Percentiles rank a stretch among this genome's conserved stretches.
Evolutionary conservation across 192 early-diverging fungal species (phyloP).

Genomic region (Bifiguratus adelaidae): DNA sequence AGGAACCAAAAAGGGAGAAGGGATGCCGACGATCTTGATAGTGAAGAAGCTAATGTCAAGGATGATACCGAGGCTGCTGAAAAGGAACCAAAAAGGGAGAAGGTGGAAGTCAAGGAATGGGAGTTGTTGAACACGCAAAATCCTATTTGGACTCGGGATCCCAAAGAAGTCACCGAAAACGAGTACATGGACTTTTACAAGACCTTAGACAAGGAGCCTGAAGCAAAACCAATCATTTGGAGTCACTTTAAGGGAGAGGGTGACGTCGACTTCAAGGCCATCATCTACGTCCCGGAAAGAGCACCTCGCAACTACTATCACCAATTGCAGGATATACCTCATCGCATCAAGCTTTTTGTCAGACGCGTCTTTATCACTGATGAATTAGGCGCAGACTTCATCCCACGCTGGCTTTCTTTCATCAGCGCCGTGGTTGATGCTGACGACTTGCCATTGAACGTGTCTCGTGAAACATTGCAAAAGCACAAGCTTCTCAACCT

Average conservation of each 20-base stretch:
- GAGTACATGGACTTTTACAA: conserved; percentile 92
- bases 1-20: conserved; percentile 9
- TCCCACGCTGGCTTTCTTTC: conserved; percentile 90
- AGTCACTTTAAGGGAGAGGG: conserved; percentile 93
- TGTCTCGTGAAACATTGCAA: conserved; percentile 96
- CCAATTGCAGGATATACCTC: conserved; percentile 27
- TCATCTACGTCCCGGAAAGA: conserved; percentile 75
- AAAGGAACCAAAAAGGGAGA: conserved; percentile 42
- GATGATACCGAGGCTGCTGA: conserved; percentile 40
- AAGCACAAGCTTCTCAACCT: conserved; percentile 67
- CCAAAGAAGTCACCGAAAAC: conserved; percentile 59
- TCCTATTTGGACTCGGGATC: conserved; percentile 88
- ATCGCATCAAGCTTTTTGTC: conserved; percentile 88
- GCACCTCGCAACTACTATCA: conserved; percentile 45
- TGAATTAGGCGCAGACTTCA: conserved; percentile 62
- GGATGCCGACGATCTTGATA: conserved; percentile 20
- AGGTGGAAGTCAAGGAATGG: conserved; percentile 48
- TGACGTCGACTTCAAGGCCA: conserved; percentile 79
- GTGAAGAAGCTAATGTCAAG: conserved; percentile 32
- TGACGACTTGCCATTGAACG: conserved; percentile 95
- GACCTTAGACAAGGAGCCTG: conserved; percentile 56
- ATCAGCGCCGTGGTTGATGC: conserved; percentile 90
- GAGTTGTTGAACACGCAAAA: conserved; percentile 83
- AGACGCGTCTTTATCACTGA: conserved; percentile 96
- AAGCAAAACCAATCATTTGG: conserved; percentile 62